A percentile compares a stretch with the other conserved stretches of the same genome.
Evolutionary conservation across 352 stramenopile species (phyloP).

Genomic region (Pythium folliculosum): DNA sequence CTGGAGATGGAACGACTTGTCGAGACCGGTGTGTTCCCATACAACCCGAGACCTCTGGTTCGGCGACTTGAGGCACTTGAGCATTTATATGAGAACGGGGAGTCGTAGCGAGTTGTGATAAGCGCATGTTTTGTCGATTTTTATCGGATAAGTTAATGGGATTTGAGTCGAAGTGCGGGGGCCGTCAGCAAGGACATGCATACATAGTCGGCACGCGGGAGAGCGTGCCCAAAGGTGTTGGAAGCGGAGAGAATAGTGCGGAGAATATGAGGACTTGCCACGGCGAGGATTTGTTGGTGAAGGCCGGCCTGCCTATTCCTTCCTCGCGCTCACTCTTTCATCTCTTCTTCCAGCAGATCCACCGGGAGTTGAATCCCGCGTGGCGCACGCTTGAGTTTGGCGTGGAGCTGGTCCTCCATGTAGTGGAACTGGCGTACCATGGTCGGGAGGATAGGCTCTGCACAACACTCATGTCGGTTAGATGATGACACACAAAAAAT

Average conservation of each 20-base stretch:
- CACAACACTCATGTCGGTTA: too few species aligned
- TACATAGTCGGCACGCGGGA: not conserved
- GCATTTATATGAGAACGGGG: conserved; percentile 45
- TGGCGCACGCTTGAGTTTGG: conserved; percentile 56
- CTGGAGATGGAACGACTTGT: conserved; percentile 62
- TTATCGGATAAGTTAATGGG: conserved; percentile 42
- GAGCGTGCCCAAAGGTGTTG: not conserved
- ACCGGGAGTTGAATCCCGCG: conserved; percentile 39
- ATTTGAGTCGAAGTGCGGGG: not conserved
- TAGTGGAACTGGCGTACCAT: conserved; percentile 80
- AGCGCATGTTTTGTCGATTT: conserved; percentile 15
- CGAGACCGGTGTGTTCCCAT: conserved; percentile 50
- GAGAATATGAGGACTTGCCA: not conserved
- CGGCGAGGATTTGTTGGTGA: not conserved
- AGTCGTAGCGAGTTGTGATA: not conserved
- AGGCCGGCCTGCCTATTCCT: not conserved
- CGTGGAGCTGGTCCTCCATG: conserved; percentile 72
- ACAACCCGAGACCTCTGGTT: conserved; percentile 44
- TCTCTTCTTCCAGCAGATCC: conserved; percentile 34
- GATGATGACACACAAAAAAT: not conserved
- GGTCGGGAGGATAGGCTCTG: conserved; percentile 74
- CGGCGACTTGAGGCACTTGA: conserved; percentile 56
- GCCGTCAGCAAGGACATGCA: conserved; percentile 11
- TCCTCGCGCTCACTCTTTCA: conserved; percentile 22
- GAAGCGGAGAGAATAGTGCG: not conserved